Evolutionary conservation across 176 grass and related monocot genomes (phyloP), one percentile per base, ranked within the genome.

Genomic region (maize (Zea mays)): DNA sequence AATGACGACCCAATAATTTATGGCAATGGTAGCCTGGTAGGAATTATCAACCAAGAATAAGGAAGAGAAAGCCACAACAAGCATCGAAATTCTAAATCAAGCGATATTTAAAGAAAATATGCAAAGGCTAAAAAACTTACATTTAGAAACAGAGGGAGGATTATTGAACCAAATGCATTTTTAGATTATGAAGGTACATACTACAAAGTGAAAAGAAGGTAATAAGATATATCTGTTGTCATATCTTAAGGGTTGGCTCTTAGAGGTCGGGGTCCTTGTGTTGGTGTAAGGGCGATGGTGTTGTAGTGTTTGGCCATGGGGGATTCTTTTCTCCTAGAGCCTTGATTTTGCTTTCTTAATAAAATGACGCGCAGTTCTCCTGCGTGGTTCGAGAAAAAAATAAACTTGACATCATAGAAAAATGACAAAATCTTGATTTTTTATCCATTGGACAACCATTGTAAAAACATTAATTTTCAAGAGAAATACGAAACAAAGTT

Each of bases 351-450:
- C n/a, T n/a, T n/a, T n/a, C n/a, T n/a, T n/a, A n/a, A n/a, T n/a
- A n/a, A n/a, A n/a, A n/a, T n/a, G n/a, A n/a, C n/a, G n/a, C n/a
- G n/a, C n/a, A n/a, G n/a, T n/a, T n/a, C n/a, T n/a, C n/a, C n/a
- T n/a, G n/a, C n/a, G n/a, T n/a, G n/a, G n/a, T n/a, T n/a, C n/a
- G n/a, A n/a, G n/a, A n/a, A n/a, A n/a, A n/a, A n/a, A n/a, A n/a
- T n/a, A n/a, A n/a, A n/a, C n/a, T n/a, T n/a, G 59, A 34, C 55
- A 39, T 60, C 40, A 33, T 4, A 73, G 34, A 58, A 20, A 74
- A 74, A 12, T 74, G 72, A 17, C 41, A 59, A 27, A 74, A 40
- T 19, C 12, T 40, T 69, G 43, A 69, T 20, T 59, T 46, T 33
- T 3, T 45, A 43, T 15, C 7, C 42, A 69, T 69, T 69, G 12